Base-by-base conservation (phyloP, 495 filamentous ascomycete genomes). In the Aspergillus mulundensis region DNA sequence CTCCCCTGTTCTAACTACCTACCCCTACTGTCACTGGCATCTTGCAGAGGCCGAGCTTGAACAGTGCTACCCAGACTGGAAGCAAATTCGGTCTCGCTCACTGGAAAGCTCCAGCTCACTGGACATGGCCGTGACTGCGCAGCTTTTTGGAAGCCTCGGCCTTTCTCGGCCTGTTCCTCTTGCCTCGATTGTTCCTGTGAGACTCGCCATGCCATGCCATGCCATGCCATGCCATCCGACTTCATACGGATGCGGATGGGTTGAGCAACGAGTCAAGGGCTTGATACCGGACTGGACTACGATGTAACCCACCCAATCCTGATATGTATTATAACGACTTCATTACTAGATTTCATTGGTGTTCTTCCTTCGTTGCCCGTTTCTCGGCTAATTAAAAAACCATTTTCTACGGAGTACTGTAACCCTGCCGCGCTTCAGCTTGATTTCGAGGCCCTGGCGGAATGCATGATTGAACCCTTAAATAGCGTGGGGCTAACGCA, bases 1-100 rank as follows among this genome's bases (percentile, higher is more conserved):
- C 57, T n/a, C 14, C 44, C 48, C 39, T 62, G 53, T 44, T 34
- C 59, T 57, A 52, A 34, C n/a, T 2, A 52, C 39, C 18, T 1
- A 44, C 10, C 41, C 21, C 41, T 14, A 12, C 6, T 15, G 14
- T 20, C 24, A 7, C 24, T 36, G 5, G 5, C 5, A 16, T 40
- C 38, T 40, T 40, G n/a, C 28, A 34, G 15, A 2, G 2, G 6
- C 32, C 2, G 32, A 36, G 11, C 8, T 18, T 3, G 6, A 44
- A n/a, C n/a, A 24, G 11, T 24, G 11, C 42, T 44, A 24, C 42
- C 18, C 1, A 10, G 11, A 4, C 12, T 14, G 42, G 42, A 24
- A 44, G 11, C 14, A 23, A 6, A 23, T 7, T 44, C 1, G 12
- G 2, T 8, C 4, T 40, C n/a, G 1, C 14, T 44, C 41, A 24